Base-by-base conservation (phyloP, 2,329 filamentous ascomycete species). In the Fusarium sp. region DNA sequence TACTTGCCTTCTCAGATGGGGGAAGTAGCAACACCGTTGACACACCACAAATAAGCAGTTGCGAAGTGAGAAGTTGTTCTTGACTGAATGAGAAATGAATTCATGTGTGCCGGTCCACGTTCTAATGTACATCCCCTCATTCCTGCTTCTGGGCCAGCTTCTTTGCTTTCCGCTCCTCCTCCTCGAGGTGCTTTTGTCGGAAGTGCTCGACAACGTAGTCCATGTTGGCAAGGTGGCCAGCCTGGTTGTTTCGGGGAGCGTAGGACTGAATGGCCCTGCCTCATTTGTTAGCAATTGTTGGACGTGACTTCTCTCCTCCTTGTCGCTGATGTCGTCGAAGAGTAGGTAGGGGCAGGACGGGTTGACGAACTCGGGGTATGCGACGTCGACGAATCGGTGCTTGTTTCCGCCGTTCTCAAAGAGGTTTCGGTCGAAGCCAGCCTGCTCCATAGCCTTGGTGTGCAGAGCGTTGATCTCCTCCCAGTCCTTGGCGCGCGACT, bases 201-300 rank as follows among this genome's bases (percentile, higher is more conserved):
- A 89, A 91, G 81, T 90, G 89, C 78, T 87, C 88, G 17, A 89
- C 84, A 31, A 90, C 84, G 75, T 88, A 82, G 79, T 89, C 87
- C 55, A 91, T 80, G 80, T 88, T 88, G 73, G 83, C 79, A 71
- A 84, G 82, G 75, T 88, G 86, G 44, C 89, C 89, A 31, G 89
- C 88, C 29, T 86, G 87, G 20, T 90, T 83, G 80, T 88, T 89
- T 79, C 84, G 84, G 22, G 84, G 83, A 22, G 86, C 85, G 69
- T 87, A 85, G n/a, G 84, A 83, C 74, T 85, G 81, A 62, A 91
- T 80, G 24, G 86, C 81, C 79, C 88, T 90, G 66, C 22, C 68
- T 8, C 6, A 20, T 59, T 59, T n/a, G 65, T 80, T 72, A 80
- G 79, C 42, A 51, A 51, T 42, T n/a, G 29, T 53, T 62, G 36